A percentile compares a stretch with the other conserved stretches of the same genome.
Evolutionary conservation across 106 monocot species (phyloP).

Genomic region (Platanthera zijinensis): DNA sequence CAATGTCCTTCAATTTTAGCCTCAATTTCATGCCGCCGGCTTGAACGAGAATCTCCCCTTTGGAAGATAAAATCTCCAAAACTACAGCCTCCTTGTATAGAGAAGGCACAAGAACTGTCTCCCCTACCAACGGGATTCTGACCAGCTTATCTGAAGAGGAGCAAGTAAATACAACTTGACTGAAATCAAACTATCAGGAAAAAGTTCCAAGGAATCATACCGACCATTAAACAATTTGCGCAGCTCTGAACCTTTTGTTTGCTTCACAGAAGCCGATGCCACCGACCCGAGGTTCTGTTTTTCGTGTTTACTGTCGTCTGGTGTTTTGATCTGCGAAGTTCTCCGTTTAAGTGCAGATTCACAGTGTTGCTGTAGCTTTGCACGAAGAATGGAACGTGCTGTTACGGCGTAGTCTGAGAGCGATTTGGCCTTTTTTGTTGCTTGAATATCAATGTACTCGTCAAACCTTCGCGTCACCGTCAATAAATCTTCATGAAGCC

Average conservation of each 20-base stretch:
- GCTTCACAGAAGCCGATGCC: constrained; percentile 4
- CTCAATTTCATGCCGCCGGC: constrained; percentile 61
- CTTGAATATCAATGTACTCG: constrained; percentile 24
- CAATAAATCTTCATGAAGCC: constrained; percentile 33
- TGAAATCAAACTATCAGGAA: neutral
- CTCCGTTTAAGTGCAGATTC: constrained; percentile 23
- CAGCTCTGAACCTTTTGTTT: constrained; percentile 3
- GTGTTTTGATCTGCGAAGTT: neutral
- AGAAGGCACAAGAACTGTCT: constrained; percentile 42
- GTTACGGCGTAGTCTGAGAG: constrained; percentile 33
- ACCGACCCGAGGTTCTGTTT: constrained; percentile 9
- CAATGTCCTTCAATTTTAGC: constrained; percentile 41
- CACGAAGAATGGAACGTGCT: constrained; percentile 51
- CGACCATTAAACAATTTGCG: constrained; percentile 1
- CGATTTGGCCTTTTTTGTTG: constrained; percentile 35
- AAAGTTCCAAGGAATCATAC: neutral
- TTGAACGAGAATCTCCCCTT: constrained; percentile 56
- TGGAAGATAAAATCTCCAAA: constrained; percentile 48
- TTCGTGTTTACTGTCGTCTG: neutral
- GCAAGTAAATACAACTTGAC: neutral
- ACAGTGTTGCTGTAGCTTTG: constrained; percentile 41
- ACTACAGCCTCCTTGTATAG: constrained; percentile 56
- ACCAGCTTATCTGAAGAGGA: constrained; percentile 21
- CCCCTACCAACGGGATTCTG: constrained; percentile 44
- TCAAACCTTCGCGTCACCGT: constrained; percentile 37